phyloP scores from a whole-genome alignment of 129 eudicot genomes.

The Arctium lappa region DNA sequence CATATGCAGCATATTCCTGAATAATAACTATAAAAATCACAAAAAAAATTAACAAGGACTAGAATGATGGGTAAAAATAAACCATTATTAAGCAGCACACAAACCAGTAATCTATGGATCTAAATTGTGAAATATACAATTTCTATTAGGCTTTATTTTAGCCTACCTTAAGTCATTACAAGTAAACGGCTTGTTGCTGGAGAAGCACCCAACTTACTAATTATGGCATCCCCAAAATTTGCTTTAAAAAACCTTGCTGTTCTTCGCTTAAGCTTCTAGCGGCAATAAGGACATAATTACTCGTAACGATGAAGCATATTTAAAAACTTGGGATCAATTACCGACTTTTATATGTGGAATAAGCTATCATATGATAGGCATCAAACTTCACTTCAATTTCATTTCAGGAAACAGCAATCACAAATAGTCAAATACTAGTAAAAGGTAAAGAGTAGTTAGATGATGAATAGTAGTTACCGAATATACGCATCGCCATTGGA shows the following conservation, averaged over 20 bases:
- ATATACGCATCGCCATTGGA: constrained; percentile 77
- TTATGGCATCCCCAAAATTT: neutral
- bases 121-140: neutral
- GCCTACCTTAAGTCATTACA: constrained; percentile 4
- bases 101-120: constrained; percentile 13
- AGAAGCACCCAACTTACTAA: neutral
- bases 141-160: constrained; percentile 5
- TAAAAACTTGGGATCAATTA: neutral
- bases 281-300: neutral
- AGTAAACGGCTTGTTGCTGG: neutral
- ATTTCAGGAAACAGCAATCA: neutral
- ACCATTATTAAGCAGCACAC: neutral
- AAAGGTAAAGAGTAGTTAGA: neutral
- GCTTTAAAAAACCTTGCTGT: neutral
- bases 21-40: constrained; percentile 1
- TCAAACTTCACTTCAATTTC: constrained; percentile 2
- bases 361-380: neutral
- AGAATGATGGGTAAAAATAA: neutral
- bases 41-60: neutral
- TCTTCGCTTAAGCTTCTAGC: neutral
- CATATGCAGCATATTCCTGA: neutral
- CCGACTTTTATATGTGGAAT: neutral
- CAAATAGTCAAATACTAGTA: neutral
- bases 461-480: constrained; percentile 36
- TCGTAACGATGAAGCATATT: neutral